Percentiles rank a stretch among this genome's conserved stretches.
phyloP scores from a whole-genome alignment of 163 green algal genomes.

The Scenedesmus sp. region DNA sequence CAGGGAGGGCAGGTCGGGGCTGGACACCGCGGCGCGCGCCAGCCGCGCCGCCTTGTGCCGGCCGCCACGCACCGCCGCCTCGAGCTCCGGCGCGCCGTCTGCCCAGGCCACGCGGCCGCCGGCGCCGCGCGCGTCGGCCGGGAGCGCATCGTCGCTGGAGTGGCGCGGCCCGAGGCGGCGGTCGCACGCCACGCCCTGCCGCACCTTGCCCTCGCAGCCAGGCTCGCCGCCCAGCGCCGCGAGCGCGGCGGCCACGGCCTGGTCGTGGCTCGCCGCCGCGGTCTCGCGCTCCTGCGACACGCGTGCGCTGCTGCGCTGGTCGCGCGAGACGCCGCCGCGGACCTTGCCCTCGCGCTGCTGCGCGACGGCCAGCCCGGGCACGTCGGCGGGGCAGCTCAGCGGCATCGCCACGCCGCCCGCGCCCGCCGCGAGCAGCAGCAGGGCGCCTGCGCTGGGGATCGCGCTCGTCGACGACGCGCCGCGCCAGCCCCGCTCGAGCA shows the following conservation, averaged over 20 bases:
- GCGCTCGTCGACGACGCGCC: too few relatives aligned
- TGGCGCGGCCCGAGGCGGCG: not conserved
- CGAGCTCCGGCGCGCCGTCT: not conserved
- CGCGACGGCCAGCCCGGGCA: not conserved
- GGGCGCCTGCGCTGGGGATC: not conserved
- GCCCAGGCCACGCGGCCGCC: too few relatives aligned
- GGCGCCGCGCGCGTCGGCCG: too few relatives aligned
- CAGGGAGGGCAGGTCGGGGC: slow-evolving; percentile 8
- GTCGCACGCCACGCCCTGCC: not conserved
- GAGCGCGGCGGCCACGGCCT: too few relatives aligned
- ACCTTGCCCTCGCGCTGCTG: slow-evolving; percentile 2
- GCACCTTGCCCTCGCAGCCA: slow-evolving; percentile 2
- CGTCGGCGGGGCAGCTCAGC: slow-evolving; percentile 11
- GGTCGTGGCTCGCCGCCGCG: too few relatives aligned
- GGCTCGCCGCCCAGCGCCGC: too few relatives aligned
- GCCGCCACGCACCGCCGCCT: not conserved
- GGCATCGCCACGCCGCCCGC: slow-evolving; percentile 11
- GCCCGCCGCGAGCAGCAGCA: slow-evolving; percentile 4
- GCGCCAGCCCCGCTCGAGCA: too few relatives aligned
- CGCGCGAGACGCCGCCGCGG: not conserved
- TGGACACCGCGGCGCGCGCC: not conserved
- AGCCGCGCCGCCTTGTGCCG: not conserved
- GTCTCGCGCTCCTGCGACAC: too few relatives aligned
- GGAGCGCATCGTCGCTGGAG: too few relatives aligned
- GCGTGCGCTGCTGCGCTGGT: not conserved